These are phyloP conservation scores for Colletotrichum tanaceti DNA, from an alignment of 2,329 filamentous ascomycete genomes.

Conservation along the genomic window DNA sequence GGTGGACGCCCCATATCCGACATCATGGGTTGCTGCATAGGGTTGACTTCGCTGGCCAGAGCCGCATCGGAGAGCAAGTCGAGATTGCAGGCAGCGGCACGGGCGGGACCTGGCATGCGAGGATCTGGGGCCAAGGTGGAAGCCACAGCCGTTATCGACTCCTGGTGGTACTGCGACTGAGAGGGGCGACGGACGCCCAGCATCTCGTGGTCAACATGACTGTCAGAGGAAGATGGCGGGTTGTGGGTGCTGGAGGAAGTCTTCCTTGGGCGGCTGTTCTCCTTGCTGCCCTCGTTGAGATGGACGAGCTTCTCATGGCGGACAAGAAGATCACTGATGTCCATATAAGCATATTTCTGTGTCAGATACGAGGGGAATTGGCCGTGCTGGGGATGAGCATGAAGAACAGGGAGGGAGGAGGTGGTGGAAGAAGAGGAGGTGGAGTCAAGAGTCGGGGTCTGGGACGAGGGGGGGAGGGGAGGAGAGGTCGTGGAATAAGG, in stretches of 20 bases:
- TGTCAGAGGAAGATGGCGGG: constrained; percentile 60
- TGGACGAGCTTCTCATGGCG: constrained; percentile 74
- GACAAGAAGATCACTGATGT: constrained; percentile 72
- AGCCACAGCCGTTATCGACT: constrained; percentile 53
- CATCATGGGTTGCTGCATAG: constrained; percentile 62
- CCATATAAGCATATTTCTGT: constrained; percentile 65
- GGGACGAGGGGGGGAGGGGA: constrained; percentile 26
- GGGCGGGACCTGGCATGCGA: constrained; percentile 52
- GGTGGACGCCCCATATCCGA: constrained; percentile 57
- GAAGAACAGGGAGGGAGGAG: neutral
- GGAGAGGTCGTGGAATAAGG: constrained; percentile 34
- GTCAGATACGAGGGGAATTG: constrained; percentile 23
- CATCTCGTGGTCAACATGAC: constrained; percentile 59
- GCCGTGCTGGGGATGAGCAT: constrained; percentile 36
- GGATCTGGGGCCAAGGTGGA: constrained; percentile 59
- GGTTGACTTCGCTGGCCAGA: constrained; percentile 65
- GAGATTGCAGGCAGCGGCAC: constrained; percentile 65
- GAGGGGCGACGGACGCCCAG: constrained; percentile 55
- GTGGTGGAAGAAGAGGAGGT: constrained; percentile 2
- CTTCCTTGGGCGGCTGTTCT: constrained; percentile 63
- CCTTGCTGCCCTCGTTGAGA: constrained; percentile 69
- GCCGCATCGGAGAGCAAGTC: constrained; percentile 71
- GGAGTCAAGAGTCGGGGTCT: constrained; percentile 21
- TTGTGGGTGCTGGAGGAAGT: constrained; percentile 54
- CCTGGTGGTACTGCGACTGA: constrained; percentile 55